These are phyloP conservation scores for Moricandia moricandioides DNA, from an alignment of 345 rosid genomes.

Conservation along the genomic window DNA sequence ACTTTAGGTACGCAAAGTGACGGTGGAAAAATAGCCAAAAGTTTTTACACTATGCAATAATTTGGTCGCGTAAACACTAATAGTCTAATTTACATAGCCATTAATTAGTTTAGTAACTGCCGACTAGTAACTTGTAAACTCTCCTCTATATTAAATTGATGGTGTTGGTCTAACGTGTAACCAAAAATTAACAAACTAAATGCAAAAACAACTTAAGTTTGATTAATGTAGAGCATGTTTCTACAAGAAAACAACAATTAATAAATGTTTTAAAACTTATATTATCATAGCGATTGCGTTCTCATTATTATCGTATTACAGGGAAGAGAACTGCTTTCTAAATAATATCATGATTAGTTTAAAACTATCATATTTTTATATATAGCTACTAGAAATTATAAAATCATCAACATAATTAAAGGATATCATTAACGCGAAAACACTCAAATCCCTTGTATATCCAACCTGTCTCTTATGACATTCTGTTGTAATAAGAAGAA, in stretches of 20 bases:
- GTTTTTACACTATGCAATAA: slow-evolving; percentile 24
- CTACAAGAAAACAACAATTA: slow-evolving; percentile 8
- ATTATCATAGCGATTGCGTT: slow-evolving; percentile 1
- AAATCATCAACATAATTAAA: slow-evolving; percentile 13
- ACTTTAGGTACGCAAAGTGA: slow-evolving; percentile 23
- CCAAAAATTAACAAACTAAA: background rate
- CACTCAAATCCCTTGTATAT: slow-evolving; percentile 16
- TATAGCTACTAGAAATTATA: slow-evolving; percentile 2
- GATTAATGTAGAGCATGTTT: slow-evolving; percentile 13
- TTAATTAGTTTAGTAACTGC: background rate
- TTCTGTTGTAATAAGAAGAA: slow-evolving; percentile 7
- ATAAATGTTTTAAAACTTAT: slow-evolving; percentile 15
- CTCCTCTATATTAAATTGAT: background rate
- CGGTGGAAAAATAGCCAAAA: slow-evolving; percentile 18
- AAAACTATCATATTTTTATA: no score
- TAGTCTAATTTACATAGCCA: slow-evolving; percentile 6
- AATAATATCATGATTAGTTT: background rate
- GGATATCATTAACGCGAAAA: slow-evolving; percentile 18
- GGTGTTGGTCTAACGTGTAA: background rate
- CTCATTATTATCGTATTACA: slow-evolving; percentile 31
- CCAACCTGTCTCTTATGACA: slow-evolving; percentile 31
- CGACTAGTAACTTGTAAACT: background rate
- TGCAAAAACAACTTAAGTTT: background rate
- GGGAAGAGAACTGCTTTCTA: background rate
- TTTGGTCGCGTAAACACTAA: slow-evolving; percentile 26